phyloP scores from a whole-genome alignment of 2,329 filamentous ascomycete genomes.

The Trichoderma pleuroti region DNA sequence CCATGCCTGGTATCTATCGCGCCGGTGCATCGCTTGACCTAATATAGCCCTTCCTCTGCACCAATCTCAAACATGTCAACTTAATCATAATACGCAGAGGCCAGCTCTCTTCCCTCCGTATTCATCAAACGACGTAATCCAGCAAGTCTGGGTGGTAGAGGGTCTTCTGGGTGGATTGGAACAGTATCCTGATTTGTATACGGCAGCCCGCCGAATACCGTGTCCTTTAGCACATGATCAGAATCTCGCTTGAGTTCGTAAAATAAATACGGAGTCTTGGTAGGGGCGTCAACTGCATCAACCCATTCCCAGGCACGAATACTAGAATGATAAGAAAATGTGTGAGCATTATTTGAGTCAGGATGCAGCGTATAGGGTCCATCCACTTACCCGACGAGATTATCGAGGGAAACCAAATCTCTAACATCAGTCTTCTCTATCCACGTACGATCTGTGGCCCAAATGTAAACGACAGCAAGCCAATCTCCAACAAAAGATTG shows the following conservation, averaged over 20 bases:
- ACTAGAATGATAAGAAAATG: not conserved
- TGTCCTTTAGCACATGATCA: not conserved
- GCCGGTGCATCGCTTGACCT: not conserved
- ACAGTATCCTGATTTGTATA: not conserved
- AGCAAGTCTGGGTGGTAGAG: not conserved
- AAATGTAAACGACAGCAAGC: not conserved
- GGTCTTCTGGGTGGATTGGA: not conserved
- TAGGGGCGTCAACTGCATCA: not conserved
- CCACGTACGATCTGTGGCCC: not conserved
- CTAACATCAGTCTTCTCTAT: not conserved
- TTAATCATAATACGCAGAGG: not conserved
- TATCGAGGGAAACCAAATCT: not conserved
- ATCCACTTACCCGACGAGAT: not conserved
- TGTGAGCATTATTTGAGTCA: not conserved
- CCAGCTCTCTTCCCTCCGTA: not conserved
- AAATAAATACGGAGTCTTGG: not conserved
- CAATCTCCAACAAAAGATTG: not conserved
- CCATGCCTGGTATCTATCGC: not conserved
- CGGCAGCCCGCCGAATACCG: not conserved
- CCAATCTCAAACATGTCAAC: not conserved
- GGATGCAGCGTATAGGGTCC: not conserved
- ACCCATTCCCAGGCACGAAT: not conserved
- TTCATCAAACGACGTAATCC: not conserved
- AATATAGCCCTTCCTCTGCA: not conserved
- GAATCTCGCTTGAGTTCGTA: not conserved